phyloP scores from a whole-genome alignment of 192 early-diverging fungal species.

The Coemansia sp. region DNA sequence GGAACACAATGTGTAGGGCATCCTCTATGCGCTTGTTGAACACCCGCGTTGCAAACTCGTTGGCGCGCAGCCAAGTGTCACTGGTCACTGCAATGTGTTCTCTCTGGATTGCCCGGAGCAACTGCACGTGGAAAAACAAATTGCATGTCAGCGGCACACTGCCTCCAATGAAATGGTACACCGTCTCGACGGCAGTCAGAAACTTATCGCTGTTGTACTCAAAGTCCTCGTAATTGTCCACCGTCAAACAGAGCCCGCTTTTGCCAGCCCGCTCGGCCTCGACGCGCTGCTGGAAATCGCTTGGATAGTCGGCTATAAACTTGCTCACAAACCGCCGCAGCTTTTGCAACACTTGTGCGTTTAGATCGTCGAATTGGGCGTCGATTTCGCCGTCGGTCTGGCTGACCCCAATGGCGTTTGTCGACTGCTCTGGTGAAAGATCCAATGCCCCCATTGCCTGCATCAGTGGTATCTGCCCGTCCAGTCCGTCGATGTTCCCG shows the following conservation, averaged over 20 bases:
- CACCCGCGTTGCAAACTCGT: conserved; percentile 40
- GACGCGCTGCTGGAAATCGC: conserved; percentile 41
- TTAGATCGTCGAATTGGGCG: conserved; percentile 20
- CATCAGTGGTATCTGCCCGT: neutral
- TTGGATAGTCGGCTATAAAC: conserved; percentile 23
- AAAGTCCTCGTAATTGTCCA: conserved; percentile 28
- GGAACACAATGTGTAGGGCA: conserved; percentile 22
- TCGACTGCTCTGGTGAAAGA: conserved; percentile 12
- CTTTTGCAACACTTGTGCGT: conserved; percentile 13
- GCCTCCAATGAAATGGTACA: conserved; percentile 21
- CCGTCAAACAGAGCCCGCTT: conserved; percentile 26
- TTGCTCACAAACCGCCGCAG: conserved; percentile 27
- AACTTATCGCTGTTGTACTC: conserved; percentile 18
- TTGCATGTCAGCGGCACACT: conserved; percentile 27
- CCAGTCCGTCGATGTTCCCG: conserved; percentile 18
- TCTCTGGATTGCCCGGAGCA: conserved; percentile 13
- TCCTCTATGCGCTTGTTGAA: conserved; percentile 40
- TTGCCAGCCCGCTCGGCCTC: conserved; percentile 12
- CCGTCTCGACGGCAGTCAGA: conserved; percentile 24
- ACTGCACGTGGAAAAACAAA: conserved; percentile 36
- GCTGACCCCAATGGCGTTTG: conserved; percentile 9
- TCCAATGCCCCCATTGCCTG: conserved; percentile 1
- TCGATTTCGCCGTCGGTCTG: conserved; percentile 20
- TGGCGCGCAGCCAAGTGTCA: conserved; percentile 23
- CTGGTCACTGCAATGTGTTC: conserved; percentile 26